These are phyloP conservation scores for Conticribra guillardii DNA, from an alignment of 108 stramenopile genomes.

Conservation along the genomic window DNA sequence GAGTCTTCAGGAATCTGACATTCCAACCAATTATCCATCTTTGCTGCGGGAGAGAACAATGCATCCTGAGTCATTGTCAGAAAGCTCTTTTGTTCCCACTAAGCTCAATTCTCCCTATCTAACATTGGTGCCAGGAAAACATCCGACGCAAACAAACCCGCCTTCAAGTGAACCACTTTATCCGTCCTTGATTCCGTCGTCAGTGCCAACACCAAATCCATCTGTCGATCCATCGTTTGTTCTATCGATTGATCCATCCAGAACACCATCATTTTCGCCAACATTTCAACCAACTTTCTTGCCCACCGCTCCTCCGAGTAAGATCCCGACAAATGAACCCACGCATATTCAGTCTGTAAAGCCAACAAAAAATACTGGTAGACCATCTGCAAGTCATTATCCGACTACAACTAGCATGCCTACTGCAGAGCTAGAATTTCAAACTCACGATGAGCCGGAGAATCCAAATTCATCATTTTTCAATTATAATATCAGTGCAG, in stretches of 20 bases:
- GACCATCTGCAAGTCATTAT: background rate
- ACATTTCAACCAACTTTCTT: background rate
- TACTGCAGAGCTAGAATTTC: background rate
- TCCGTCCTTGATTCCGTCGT: background rate
- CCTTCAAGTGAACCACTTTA: background rate
- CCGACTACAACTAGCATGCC: background rate
- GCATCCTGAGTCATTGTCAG: too few species aligned
- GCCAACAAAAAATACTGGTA: background rate
- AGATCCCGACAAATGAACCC: background rate
- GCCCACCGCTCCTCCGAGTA: background rate
- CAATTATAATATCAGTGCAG: slow-evolving; percentile 29
- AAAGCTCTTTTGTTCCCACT: too few species aligned
- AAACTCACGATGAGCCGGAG: slow-evolving; percentile 1
- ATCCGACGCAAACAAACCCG: too few species aligned
- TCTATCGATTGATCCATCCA: background rate
- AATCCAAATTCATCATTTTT: slow-evolving; percentile 20
- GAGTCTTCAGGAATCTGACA: too few species aligned
- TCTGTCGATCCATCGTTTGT: background rate
- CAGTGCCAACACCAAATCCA: background rate
- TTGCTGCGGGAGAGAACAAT: too few species aligned
- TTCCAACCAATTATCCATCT: too few species aligned
- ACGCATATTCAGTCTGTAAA: background rate
- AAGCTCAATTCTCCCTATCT: too few species aligned
- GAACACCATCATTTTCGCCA: slow-evolving; percentile 1
- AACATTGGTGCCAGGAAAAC: too few species aligned